Evolutionary conservation across 257 asterid species (phyloP).

Genomic region (Rhazya stricta): DNA sequence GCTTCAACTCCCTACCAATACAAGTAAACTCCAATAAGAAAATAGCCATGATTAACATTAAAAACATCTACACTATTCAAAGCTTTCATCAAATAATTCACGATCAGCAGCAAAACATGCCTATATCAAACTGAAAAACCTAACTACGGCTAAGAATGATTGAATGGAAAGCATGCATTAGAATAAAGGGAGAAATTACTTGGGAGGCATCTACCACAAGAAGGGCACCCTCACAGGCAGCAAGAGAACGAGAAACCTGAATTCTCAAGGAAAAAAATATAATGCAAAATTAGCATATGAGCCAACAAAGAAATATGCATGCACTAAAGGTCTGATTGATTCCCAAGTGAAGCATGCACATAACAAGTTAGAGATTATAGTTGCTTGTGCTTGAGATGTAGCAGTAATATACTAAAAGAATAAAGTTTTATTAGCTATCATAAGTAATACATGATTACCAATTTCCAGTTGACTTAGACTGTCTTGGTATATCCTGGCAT

Average conservation of each 20-base stretch:
- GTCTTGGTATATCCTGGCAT: not conserved
- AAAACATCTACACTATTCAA: constrained; percentile 4
- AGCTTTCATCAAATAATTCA: constrained; percentile 2
- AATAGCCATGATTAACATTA: not conserved
- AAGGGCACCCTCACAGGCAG: constrained; percentile 99
- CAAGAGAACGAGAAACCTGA: constrained; percentile 99
- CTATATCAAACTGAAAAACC: not conserved
- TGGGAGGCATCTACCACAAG: constrained; percentile 99
- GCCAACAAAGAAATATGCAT: not conserved
- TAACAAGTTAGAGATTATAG: not conserved
- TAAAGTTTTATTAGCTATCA: not conserved
- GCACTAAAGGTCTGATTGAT: not conserved
- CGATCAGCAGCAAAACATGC: constrained; percentile 7
- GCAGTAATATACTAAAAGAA: not conserved
- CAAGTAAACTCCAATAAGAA: constrained; percentile 11
- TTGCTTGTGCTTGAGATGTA: not conserved
- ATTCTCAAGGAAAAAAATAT: constrained; percentile 20
- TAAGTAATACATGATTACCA: not conserved
- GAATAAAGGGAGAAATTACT: constrained; percentile 35
- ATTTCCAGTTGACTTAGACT: not conserved
- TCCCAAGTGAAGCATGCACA: not conserved
- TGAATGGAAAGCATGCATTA: not conserved
- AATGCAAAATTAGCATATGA: not conserved
- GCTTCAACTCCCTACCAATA: constrained; percentile 94
- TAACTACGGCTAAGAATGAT: not conserved